A percentile compares a stretch with the other conserved stretches of the same genome.
Conservation (phyloP, 805 yeast species). For the Yamadazyma endophytica region DNA sequence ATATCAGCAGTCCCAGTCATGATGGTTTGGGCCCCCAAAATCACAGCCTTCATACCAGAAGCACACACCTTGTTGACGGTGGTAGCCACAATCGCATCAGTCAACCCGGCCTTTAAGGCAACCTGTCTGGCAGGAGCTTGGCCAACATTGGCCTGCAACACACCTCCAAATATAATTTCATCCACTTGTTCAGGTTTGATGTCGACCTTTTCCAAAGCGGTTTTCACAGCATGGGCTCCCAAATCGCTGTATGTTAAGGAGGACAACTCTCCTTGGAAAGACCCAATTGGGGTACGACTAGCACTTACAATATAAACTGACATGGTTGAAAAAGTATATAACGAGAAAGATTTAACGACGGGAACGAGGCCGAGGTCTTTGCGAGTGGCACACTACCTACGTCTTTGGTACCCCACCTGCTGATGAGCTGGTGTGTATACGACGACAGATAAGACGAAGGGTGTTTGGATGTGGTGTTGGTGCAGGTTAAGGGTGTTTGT, state of each 20-base stretch:
- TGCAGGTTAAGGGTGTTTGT: too few species aligned
- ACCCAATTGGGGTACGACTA: conserved; percentile 94
- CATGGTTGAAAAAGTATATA: conserved; percentile 3
- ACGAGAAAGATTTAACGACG: too few species aligned
- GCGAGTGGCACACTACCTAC: too few species aligned
- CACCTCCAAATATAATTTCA: conserved; percentile 91
- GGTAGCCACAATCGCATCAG: conserved; percentile 76
- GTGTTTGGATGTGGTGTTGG: too few species aligned
- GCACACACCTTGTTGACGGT: conserved; percentile 97
- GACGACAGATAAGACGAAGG: too few species aligned
- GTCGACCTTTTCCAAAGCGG: conserved; percentile 76
- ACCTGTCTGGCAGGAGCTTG: conserved; percentile 99
- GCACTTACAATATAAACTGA: conserved; percentile 83
- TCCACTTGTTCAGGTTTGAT: conserved; percentile 76
- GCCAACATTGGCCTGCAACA: conserved; percentile 87
- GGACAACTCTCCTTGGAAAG: conserved; percentile 81
- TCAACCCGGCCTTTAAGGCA: conserved; percentile 84
- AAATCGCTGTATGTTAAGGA: conserved; percentile 77
- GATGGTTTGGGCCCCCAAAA: conserved; percentile 86
- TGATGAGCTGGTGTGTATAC: too few species aligned
- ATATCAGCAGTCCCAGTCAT: conserved; percentile 86
- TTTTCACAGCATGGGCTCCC: conserved; percentile 89
- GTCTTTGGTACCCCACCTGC: too few species aligned
- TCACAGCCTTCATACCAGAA: conserved; percentile 88
- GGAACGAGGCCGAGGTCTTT: too few species aligned